These are phyloP conservation scores for Ogataea methanolica DNA, from an alignment of 805 yeast species.

Conservation along the genomic window DNA sequence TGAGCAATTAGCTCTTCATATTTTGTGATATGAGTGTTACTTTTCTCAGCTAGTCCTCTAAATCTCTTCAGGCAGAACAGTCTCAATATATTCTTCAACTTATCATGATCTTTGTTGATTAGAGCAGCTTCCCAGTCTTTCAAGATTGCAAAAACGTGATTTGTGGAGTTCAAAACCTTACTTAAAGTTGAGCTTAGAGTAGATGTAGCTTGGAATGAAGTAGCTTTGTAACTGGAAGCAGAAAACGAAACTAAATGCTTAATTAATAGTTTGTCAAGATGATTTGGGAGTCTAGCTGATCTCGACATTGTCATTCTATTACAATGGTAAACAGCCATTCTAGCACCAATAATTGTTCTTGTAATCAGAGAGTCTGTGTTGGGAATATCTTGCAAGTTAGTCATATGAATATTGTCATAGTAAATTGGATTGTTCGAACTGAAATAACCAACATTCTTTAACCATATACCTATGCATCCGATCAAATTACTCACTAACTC, in stretches of 20 bases:
- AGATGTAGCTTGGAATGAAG: conserved; percentile 65
- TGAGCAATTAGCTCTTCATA: conserved; percentile 45
- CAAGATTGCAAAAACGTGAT: conserved; percentile 44
- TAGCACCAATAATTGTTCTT: conserved; percentile 68
- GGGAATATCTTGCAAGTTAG: conserved; percentile 51
- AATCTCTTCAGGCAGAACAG: conserved; percentile 56
- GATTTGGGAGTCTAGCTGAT: conserved; percentile 66
- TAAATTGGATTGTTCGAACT: conserved; percentile 24
- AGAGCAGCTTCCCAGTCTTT: conserved; percentile 42
- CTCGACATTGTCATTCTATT: conserved; percentile 69
- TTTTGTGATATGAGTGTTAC: conserved; percentile 45
- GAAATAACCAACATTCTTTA: conserved; percentile 27
- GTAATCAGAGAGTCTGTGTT: conserved; percentile 68
- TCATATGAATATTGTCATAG: conserved; percentile 34
- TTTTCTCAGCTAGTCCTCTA: conserved; percentile 52
- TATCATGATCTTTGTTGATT: conserved; percentile 42
- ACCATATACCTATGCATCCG: conserved; percentile 66
- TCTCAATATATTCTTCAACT: conserved; percentile 59
- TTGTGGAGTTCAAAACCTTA: conserved; percentile 55
- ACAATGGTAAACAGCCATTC: conserved; percentile 69
- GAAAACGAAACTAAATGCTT: conserved; percentile 61
- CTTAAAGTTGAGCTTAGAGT: conserved; percentile 66
- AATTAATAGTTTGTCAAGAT: conserved; percentile 56
- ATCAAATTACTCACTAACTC: conserved; percentile 57
- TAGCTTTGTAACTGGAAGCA: conserved; percentile 64